Base-by-base conservation (phyloP, 1,139 yeast genomes). In the Kodamaea ohmeri region DNA sequence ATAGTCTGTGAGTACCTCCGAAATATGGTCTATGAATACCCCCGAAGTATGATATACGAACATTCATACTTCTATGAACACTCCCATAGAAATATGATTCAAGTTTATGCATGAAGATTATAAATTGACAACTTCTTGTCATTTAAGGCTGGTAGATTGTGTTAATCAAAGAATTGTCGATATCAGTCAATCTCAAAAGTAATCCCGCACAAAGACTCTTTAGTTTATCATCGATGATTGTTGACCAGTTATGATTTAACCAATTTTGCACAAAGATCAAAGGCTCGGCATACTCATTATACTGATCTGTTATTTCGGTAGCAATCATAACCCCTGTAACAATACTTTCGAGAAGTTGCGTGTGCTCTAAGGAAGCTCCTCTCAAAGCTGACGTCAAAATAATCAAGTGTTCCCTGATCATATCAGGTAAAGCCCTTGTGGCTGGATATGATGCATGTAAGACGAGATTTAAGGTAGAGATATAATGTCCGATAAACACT, bases 361-460 rank as follows among this genome's bases (percentile, higher is more conserved):
- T 30, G 39, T 69, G 62, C 7, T 64, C 69, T 4, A 51, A 11
- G 1, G 39, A 39, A 0, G 57, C 43, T 9, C 8, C 11, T 25
- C 43, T 50, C 25, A 51, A 53, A 4, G 60, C 46, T 6, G 63
- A 42, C 0, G 63, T 60, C 2, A 53, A 51, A 1, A 70, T 51
- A 3, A 81, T 53, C 1, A 64, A 58, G 38, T 70, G 59, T 47
- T 82, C 90, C 3, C 63, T 56, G 1, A 76, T 63, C 87, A 83
- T 81, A 30, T 78, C 85, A 1, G 63, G 57, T 15, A 78, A 48
- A 39, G 76, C 74, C 0, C 60, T 49, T 0, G 76, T 63, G 0
- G 77, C 58, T 0, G 88, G 87, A 45, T 73, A 73, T 0, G 84
- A 79, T 36, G 80, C 64, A 39, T 78, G 78, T 19, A 81, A 55